Conservation (phyloP, 2,329 filamentous ascomycete genomes). For the Penicillium paneum region DNA sequence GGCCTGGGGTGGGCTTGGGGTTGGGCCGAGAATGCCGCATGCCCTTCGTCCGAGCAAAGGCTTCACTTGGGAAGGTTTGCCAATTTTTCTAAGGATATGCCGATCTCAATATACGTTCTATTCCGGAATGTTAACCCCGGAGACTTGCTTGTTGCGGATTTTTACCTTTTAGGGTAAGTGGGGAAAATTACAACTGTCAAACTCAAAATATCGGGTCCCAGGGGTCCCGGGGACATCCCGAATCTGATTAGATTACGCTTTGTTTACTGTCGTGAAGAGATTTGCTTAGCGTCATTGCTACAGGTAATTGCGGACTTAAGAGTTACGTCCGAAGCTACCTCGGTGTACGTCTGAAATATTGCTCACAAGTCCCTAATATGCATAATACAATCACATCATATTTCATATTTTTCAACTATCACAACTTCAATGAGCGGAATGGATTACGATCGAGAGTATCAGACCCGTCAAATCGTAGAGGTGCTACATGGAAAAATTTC, state of each 20-base stretch:
- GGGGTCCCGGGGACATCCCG: neutral
- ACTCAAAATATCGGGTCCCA: neutral
- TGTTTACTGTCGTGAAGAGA: neutral
- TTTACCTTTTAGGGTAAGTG: neutral
- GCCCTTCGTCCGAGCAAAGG: neutral
- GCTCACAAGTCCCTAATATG: neutral
- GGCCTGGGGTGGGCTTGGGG: neutral
- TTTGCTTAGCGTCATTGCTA: neutral
- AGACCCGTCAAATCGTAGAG: conserved; percentile 1
- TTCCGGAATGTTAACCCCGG: neutral
- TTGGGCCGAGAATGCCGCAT: neutral
- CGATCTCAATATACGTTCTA: neutral
- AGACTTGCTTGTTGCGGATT: neutral
- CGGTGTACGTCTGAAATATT: too few species aligned
- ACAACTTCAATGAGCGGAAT: conserved; percentile 4
- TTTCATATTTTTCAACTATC: neutral
- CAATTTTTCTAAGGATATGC: neutral
- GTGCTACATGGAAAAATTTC: conserved; percentile 8
- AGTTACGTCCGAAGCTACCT: too few species aligned
- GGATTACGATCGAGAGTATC: conserved; percentile 3
- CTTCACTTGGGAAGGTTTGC: neutral
- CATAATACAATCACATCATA: neutral
- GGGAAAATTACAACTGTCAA: neutral
- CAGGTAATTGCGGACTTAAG: too few species aligned
- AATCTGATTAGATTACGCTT: conserved; percentile 6